Percentiles rank a stretch among this genome's conserved stretches.
Evolutionary conservation across 108 stramenopile genomes (phyloP).

Genomic region (Chaetoceros muelleri): DNA sequence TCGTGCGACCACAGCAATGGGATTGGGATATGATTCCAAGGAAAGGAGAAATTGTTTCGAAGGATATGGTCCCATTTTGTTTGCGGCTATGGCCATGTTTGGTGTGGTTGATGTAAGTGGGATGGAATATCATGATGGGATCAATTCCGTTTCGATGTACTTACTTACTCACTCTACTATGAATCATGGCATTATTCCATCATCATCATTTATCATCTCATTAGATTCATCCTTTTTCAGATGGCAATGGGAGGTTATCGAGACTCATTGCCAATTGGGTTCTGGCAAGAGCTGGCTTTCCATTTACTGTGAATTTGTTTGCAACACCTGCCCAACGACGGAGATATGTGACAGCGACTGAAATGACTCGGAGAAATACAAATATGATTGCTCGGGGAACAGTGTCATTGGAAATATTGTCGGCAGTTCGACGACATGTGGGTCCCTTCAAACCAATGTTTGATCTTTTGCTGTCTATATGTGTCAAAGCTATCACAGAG

Average conservation of each 20-base stretch:
- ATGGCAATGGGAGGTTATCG: conserved; percentile 35
- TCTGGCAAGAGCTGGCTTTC: conserved; percentile 16
- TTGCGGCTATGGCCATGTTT: conserved; percentile 31
- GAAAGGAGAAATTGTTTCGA: neutral
- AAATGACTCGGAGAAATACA: conserved; percentile 16
- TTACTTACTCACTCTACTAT: too few relatives aligned
- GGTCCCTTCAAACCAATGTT: conserved; percentile 23
- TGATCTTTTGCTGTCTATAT: conserved; percentile 21
- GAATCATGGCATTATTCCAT: too few relatives aligned
- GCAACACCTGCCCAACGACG: conserved; percentile 27
- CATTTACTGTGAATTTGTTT: conserved; percentile 27
- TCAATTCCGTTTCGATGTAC: too few relatives aligned
- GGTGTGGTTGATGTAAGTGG: conserved; percentile 33
- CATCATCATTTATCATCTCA: too few relatives aligned
- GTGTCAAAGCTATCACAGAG: conserved; percentile 14
- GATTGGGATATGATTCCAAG: neutral
- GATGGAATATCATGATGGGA: too few relatives aligned
- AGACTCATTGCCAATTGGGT: conserved; percentile 31
- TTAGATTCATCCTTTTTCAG: conserved; percentile 27
- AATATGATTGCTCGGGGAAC: conserved; percentile 2
- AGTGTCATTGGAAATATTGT: neutral
- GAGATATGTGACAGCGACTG: conserved; percentile 22
- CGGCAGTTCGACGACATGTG: neutral
- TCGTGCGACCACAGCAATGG: neutral
- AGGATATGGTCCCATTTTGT: conserved; percentile 10